A percentile compares a stretch with the other conserved stretches of the same genome.
phyloP scores from a whole-genome alignment of 805 yeast genomes.

The Yamadazyma olivae region DNA sequence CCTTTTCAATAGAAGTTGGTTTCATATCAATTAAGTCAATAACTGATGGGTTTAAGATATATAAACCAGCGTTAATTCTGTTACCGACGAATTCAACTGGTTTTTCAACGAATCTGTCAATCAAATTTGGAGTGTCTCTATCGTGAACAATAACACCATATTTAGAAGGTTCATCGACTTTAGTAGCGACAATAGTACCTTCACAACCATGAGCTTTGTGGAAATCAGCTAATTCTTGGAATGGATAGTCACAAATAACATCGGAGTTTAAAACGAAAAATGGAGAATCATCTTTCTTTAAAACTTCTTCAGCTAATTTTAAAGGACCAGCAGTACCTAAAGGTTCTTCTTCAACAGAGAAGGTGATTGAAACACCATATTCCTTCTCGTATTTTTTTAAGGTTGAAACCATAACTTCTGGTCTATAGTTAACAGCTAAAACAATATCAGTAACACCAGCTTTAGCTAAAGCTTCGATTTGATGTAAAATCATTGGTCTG shows the following conservation, averaged over 20 bases:
- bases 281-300: constrained; percentile 93
- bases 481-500: constrained; percentile 99
- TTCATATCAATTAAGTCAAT: constrained; percentile 95
- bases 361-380: constrained; percentile 92
- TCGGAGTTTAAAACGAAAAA: constrained; percentile 98
- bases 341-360: constrained; percentile 98
- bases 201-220: constrained; percentile 95
- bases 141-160: constrained; percentile 99
- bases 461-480: constrained; percentile 94
- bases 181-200: constrained; percentile 98
- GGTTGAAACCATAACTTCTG: constrained; percentile 97
- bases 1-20: constrained; percentile 99
- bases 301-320: constrained; percentile 90
- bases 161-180: constrained; percentile 99
- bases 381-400: constrained; percentile 90
- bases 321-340: constrained; percentile 99
- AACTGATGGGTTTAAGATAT: constrained; percentile 96
- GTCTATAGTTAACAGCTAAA: constrained; percentile 97
- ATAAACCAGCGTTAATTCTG: constrained; percentile 99
- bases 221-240: constrained; percentile 85
- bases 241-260: constrained; percentile 98
- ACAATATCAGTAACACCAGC: constrained; percentile 99
- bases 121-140: constrained; percentile 89
- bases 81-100: constrained; percentile 99
- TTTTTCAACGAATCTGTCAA: constrained; percentile 98